Evolutionary conservation across 2,329 filamentous ascomycete genomes (phyloP), one percentile per base, ranked within the genome.

Genomic region (Fusarium sp.): DNA sequence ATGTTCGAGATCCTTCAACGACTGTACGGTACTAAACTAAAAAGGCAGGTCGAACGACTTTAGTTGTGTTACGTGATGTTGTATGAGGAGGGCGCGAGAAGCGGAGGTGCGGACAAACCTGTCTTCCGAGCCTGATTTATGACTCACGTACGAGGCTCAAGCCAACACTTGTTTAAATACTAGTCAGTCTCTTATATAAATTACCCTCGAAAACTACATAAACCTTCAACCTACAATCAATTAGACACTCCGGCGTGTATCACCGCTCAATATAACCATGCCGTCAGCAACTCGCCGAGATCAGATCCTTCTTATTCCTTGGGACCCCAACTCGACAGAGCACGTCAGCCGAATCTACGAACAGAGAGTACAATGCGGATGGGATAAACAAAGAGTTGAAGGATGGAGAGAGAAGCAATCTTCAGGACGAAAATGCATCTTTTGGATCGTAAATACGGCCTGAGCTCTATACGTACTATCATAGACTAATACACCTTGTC

Each of bases 331-430:
- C 7, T 74, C 71, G 3, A 15, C 36, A 1, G 52, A 70, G 1
- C 73, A 75, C 11, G 30, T 65, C 11, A 31, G 46, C 3, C 47
- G 53, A 1, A 46, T 75, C 4, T 23, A 60, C 8, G 37, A 69
- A 16, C 72, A 75, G 12, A 62, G 73, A 3, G 36, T 64, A 1
- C 61, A 62, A 26, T 75, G 73, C 10, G 73, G 73, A 1, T 75
- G 73, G 73, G 59, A 75, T 15, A 28, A 42, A 11, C 51, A 70
- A 1, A 41, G 67, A 6, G 45, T 74, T 9, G 57, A 67, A 3
- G 37, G 52, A 3, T 75, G 73, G 73, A 61, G 34, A 16, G 20
- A 45, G 7, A 65, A 66, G 16, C 72, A 75, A 16, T 49, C 28
- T 3, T 37, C 28, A 4, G 72, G 73, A 1, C 38, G 26, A 2